Percentiles rank a stretch among this genome's conserved stretches.
Evolutionary conservation across 1,139 yeast genomes (phyloP).

Genomic region (Taiozyma sp.): DNA sequence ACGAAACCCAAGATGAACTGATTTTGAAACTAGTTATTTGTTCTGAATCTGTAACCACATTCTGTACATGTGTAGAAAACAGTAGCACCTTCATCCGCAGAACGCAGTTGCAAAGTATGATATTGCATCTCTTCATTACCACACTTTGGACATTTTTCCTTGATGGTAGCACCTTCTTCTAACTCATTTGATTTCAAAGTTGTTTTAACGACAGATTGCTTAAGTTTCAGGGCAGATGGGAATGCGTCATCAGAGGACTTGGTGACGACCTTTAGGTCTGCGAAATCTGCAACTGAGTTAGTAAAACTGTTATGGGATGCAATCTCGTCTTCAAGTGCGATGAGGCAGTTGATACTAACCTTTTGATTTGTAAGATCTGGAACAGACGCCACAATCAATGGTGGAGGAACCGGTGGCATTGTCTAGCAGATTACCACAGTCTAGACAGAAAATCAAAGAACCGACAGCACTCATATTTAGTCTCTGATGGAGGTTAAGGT

Average conservation of each 20-base stretch:
- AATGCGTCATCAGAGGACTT: conserved; percentile 83
- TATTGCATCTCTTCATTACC: conserved; percentile 98
- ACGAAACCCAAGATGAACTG: neutral
- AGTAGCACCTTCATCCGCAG: conserved; percentile 98
- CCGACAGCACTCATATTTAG: conserved; percentile 84
- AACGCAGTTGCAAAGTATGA: conserved; percentile 91
- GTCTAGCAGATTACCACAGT: conserved; percentile 87
- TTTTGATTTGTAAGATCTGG: conserved; percentile 47
- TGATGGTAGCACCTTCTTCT: conserved; percentile 92
- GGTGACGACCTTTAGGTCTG: conserved; percentile 80
- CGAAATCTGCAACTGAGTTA: conserved; percentile 39
- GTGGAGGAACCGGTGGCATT: conserved; percentile 44
- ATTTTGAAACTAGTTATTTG: conserved; percentile 55
- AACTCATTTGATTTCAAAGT: conserved; percentile 68
- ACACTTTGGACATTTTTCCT: conserved; percentile 97
- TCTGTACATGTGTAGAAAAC: conserved; percentile 91
- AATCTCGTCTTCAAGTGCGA: neutral
- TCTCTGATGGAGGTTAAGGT: neutral
- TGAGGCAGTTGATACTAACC: conserved; percentile 17
- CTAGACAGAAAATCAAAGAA: conserved; percentile 87
- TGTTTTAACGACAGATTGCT: conserved; percentile 88
- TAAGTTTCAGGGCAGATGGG: conserved; percentile 76
- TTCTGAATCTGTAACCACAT: conserved; percentile 91
- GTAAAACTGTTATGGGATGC: neutral
- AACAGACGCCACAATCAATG: conserved; percentile 64